Conservation (phyloP, 2,329 filamentous ascomycete genomes). For the Lachnellula suecica region DNA sequence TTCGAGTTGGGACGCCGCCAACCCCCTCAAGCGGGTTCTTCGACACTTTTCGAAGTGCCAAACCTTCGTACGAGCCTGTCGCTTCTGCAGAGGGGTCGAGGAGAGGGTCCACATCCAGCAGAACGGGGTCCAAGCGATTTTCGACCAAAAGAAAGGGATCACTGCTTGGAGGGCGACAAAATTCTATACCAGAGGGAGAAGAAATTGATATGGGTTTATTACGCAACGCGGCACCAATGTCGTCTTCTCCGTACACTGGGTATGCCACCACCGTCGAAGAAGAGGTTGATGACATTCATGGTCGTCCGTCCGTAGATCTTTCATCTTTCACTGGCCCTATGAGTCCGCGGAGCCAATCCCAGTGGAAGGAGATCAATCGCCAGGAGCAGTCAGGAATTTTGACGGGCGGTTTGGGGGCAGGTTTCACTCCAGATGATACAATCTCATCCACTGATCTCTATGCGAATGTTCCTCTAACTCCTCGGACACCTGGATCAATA, state of each 20-base stretch:
- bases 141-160: constrained; percentile 23
- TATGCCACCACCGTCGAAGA: constrained; percentile 23
- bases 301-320: constrained; percentile 21
- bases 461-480: constrained; percentile 26
- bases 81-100: constrained; percentile 10
- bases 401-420: constrained; percentile 58
- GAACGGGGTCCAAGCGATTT: constrained; percentile 10
- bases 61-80: constrained; percentile 21
- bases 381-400: constrained; percentile 52
- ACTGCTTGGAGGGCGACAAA: constrained; percentile 15
- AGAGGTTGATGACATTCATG: constrained; percentile 19
- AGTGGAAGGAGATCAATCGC: constrained; percentile 24
- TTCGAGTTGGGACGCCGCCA: constrained; percentile 21
- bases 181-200: constrained; percentile 28
- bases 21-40: constrained; percentile 15
- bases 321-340: constrained; percentile 28
- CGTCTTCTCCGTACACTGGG: constrained; percentile 12
- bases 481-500: constrained; percentile 11
- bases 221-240: constrained; percentile 25
- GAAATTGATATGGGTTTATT: constrained; percentile 31
- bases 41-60: constrained; percentile 21
- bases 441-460: constrained; percentile 53
- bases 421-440: constrained; percentile 47
- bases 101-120: constrained; percentile 11
- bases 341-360: constrained; percentile 16